phyloP scores from a whole-genome alignment of 352 stramenopile species.

The Pythium rhizo-oryzae region DNA sequence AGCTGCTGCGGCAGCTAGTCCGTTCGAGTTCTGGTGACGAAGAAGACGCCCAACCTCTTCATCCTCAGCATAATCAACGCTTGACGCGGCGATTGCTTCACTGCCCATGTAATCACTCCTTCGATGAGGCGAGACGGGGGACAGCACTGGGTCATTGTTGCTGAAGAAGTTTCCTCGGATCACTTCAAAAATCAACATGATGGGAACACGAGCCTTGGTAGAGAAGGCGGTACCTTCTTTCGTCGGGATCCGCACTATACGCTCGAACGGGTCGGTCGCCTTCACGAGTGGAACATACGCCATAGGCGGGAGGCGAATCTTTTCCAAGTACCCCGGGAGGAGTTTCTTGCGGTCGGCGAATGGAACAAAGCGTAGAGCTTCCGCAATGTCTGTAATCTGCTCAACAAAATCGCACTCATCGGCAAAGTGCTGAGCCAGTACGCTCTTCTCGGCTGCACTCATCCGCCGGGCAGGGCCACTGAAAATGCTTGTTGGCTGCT shows the following conservation, averaged over 20 bases:
- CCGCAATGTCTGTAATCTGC: conserved; percentile 88
- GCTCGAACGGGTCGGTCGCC: conserved; percentile 87
- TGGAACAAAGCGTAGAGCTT: conserved; percentile 82
- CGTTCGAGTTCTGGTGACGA: conserved; percentile 66
- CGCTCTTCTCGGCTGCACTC: conserved; percentile 80
- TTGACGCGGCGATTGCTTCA: conserved; percentile 40
- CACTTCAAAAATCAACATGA: conserved; percentile 90
- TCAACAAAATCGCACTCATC: conserved; percentile 90
- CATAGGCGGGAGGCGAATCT: conserved; percentile 84
- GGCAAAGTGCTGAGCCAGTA: conserved; percentile 83
- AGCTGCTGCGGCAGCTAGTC: conserved; percentile 29
- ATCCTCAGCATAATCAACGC: conserved; percentile 77
- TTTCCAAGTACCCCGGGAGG: conserved; percentile 79
- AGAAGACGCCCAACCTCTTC: conserved; percentile 80
- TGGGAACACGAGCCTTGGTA: conserved; percentile 85
- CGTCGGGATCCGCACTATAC: conserved; percentile 81
- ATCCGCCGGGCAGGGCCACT: conserved; percentile 66
- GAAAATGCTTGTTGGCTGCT: conserved; percentile 76
- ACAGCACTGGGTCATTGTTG: conserved; percentile 50
- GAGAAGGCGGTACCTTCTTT: conserved; percentile 90
- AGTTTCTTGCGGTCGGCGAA: conserved; percentile 81
- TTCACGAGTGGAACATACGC: conserved; percentile 88
- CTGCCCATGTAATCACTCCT: conserved; percentile 39
- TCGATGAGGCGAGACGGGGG: conserved; percentile 57
- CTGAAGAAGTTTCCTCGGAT: conserved; percentile 73